A percentile compares a stretch with the other conserved stretches of the same genome.
These are phyloP conservation scores for Aurantiochytrium sp. DNA, from an alignment of 108 stramenopile species.

Conservation along the genomic window DNA sequence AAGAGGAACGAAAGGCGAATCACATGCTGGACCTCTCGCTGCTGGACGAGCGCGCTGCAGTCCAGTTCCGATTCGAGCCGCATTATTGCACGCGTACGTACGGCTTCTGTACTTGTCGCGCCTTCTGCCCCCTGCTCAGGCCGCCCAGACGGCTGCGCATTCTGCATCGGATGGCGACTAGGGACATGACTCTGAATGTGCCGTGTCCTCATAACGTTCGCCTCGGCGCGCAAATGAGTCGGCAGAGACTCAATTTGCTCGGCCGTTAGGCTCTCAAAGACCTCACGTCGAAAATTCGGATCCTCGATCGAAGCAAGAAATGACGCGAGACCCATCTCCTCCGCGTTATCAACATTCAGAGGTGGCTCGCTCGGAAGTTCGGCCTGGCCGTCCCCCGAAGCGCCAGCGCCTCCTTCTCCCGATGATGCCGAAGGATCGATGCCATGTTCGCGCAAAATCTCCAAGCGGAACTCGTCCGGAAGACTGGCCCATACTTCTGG, in stretches of 20 bases:
- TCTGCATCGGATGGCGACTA: not conserved
- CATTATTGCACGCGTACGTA: not conserved
- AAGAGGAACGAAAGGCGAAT: not conserved
- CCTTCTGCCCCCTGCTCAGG: not conserved
- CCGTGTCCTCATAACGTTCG: not conserved
- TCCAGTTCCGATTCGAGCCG: not conserved
- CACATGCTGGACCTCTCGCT: not conserved
- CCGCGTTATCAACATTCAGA: not conserved
- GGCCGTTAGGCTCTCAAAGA: not conserved
- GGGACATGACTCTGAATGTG: not conserved
- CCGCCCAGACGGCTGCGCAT: not conserved
- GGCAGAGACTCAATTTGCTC: not conserved
- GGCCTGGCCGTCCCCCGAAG: not conserved
- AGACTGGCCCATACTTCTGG: not conserved
- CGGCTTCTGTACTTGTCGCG: not conserved
- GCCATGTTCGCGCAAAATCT: not conserved
- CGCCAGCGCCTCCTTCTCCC: not conserved
- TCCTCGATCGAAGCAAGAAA: not conserved
- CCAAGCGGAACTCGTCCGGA: not conserved
- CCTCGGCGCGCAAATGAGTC: not conserved
- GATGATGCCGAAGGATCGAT: not conserved
- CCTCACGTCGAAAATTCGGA: not conserved
- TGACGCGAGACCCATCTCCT: constrained; percentile 1
- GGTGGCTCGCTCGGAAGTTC: not conserved
- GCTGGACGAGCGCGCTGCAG: not conserved